phyloP scores from a whole-genome alignment of 352 stramenopile genomes.

The Globisporangium alternatum region DNA sequence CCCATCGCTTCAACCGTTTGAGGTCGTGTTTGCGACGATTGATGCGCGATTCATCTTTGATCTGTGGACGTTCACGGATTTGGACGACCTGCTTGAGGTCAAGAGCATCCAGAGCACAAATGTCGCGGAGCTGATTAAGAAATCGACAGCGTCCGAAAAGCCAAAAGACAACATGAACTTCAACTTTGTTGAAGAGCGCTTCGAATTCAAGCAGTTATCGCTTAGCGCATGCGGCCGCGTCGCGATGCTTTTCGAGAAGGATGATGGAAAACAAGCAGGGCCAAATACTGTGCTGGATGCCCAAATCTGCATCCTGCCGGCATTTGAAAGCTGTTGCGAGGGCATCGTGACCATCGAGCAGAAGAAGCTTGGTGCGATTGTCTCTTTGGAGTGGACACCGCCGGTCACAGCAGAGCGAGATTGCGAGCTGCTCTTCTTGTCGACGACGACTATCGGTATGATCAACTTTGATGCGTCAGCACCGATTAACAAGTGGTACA shows the following conservation, averaged over 20 bases:
- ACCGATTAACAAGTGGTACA: conserved; percentile 43
- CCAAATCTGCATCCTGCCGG: conserved; percentile 46
- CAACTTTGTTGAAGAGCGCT: conserved; percentile 27
- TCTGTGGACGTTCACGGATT: conserved; percentile 60
- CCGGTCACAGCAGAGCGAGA: conserved; percentile 41
- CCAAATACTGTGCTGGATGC: conserved; percentile 8
- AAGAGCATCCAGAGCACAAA: conserved; percentile 39
- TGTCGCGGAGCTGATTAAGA: conserved; percentile 31
- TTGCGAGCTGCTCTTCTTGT: conserved; percentile 64
- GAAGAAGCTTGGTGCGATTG: conserved; percentile 56
- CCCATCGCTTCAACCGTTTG: conserved; percentile 45
- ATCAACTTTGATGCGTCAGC: conserved; percentile 47
- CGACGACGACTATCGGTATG: conserved; percentile 59
- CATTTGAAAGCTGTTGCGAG: conserved; percentile 53
- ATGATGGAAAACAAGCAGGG: conserved; percentile 3
- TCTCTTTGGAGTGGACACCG: conserved; percentile 68
- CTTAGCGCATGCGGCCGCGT: conserved; percentile 57
- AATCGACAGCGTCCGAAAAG: conserved; percentile 17
- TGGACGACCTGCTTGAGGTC: conserved; percentile 44
- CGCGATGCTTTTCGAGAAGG: conserved; percentile 45
- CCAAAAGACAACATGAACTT: conserved; percentile 38
- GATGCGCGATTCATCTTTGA: conserved; percentile 33
- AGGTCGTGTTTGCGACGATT: conserved; percentile 45
- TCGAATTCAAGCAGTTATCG: conserved; percentile 47
- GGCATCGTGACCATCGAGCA: conserved; percentile 45